Conservation (phyloP, 2,329 filamentous ascomycete species). For the Nemania abortiva region DNA sequence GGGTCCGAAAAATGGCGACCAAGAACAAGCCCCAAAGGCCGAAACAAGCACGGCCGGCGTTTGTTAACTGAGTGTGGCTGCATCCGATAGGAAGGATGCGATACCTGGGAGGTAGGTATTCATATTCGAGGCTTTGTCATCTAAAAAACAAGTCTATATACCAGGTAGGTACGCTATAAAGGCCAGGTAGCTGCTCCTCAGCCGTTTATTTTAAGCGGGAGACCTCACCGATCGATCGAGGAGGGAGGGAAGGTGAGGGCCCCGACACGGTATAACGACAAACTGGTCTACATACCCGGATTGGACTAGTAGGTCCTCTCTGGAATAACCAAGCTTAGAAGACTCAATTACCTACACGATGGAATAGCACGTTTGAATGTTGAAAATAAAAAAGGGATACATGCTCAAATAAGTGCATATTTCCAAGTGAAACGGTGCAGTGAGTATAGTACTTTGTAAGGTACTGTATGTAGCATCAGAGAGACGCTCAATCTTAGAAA, state of each 20-base stretch:
- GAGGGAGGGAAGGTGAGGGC: constrained; percentile 17
- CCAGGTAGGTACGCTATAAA: neutral
- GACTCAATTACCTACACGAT: too few relatives aligned
- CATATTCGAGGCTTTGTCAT: neutral
- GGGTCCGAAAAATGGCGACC: constrained; percentile 7
- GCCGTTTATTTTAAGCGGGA: constrained; percentile 30
- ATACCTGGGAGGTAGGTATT: neutral
- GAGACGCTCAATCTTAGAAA: too few relatives aligned
- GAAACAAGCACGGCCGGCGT: constrained; percentile 26
- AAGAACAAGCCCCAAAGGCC: constrained; percentile 13
- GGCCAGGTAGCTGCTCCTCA: neutral
- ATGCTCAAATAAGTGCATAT: neutral
- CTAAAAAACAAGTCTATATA: neutral
- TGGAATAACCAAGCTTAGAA: neutral
- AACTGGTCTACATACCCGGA: too few relatives aligned
- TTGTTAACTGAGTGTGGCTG: constrained; percentile 21
- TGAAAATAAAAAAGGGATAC: neutral
- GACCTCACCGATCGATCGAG: constrained; percentile 10
- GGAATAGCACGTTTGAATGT: neutral
- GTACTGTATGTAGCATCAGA: neutral
- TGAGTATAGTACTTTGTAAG: too few relatives aligned
- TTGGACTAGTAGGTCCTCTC: too few relatives aligned
- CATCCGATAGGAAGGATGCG: constrained; percentile 7
- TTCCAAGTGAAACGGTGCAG: neutral
- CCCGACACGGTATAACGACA: constrained; percentile 10